Evolutionary conservation across 495 filamentous ascomycete species (phyloP).

Genomic region (Hyaloscypha variabilis): DNA sequence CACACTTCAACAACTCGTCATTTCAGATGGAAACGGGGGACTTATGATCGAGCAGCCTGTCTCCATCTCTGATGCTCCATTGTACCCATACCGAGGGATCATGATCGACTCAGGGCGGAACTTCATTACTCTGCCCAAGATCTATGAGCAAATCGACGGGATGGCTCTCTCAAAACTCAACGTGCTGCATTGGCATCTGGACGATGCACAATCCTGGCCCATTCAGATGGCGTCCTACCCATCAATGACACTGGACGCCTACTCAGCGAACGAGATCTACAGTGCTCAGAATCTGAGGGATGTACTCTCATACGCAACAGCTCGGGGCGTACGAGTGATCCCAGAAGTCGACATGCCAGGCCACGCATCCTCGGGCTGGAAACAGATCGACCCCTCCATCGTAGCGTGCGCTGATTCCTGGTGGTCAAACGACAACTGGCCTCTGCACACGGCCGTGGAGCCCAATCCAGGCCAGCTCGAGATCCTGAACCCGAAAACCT

Average conservation of each 20-base stretch:
- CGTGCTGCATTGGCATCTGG: slow-evolving; percentile 55
- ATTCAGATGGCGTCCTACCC: slow-evolving; percentile 51
- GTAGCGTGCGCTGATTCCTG: slow-evolving; percentile 55
- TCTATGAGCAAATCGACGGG: slow-evolving; percentile 54
- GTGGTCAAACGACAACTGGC: slow-evolving; percentile 59
- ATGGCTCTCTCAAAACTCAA: slow-evolving; percentile 56
- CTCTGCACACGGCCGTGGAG: slow-evolving; percentile 55
- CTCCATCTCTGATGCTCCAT: slow-evolving; percentile 46
- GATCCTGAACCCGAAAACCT: slow-evolving; percentile 56
- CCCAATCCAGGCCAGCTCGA: slow-evolving; percentile 60
- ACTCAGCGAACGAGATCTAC: slow-evolving; percentile 49
- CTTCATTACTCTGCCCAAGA: slow-evolving; percentile 50
- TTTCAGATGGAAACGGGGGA: slow-evolving; percentile 44
- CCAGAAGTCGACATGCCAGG: slow-evolving; percentile 58
- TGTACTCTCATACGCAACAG: slow-evolving; percentile 49
- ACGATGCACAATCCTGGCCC: slow-evolving; percentile 55
- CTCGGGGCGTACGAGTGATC: slow-evolving; percentile 50
- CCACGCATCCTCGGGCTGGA: slow-evolving; percentile 54
- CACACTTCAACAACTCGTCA: slow-evolving; percentile 57
- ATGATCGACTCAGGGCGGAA: slow-evolving; percentile 55
- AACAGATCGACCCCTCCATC: slow-evolving; percentile 53
- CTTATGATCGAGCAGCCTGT: slow-evolving; percentile 54
- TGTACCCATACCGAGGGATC: slow-evolving; percentile 53
- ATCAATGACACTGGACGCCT: slow-evolving; percentile 57
- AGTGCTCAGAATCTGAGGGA: slow-evolving; percentile 41